These are phyloP conservation scores for Fraxinus sp. DNA, from an alignment of 305 asterid species.

Conservation along the genomic window DNA sequence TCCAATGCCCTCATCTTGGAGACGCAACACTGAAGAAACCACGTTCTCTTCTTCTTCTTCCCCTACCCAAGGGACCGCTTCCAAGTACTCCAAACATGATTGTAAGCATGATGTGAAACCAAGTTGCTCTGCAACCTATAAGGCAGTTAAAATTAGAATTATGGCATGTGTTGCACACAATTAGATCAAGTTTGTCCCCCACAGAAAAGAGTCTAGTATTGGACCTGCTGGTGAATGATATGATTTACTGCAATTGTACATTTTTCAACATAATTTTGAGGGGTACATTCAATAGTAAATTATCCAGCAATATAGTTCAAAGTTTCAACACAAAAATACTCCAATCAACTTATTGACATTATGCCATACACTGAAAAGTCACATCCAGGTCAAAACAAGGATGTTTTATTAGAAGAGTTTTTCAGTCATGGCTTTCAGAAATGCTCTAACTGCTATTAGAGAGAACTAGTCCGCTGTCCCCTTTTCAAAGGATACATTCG, in stretches of 20 bases:
- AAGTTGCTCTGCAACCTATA: conserved; percentile 74
- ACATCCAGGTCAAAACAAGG: not conserved
- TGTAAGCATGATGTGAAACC: conserved; percentile 65
- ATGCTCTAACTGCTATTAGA: not conserved
- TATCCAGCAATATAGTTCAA: not conserved
- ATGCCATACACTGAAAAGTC: not conserved
- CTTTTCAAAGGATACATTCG: not conserved
- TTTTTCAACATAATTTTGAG: not conserved
- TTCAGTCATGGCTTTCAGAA: not conserved
- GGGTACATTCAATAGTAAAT: not conserved
- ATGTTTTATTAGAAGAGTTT: not conserved
- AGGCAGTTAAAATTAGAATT: conserved; percentile 7
- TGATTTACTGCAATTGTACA: not conserved
- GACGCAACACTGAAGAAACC: conserved; percentile 58
- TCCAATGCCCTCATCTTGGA: conserved; percentile 62
- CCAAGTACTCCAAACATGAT: conserved; percentile 86
- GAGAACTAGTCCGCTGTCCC: not conserved
- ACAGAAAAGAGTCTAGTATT: not conserved
- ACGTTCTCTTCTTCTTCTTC: conserved; percentile 94
- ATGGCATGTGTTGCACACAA: not conserved
- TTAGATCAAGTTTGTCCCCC: not conserved
- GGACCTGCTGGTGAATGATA: not conserved
- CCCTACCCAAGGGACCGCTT: conserved; percentile 98
- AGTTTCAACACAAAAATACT: not conserved
- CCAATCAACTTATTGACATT: not conserved